Conservation (phyloP, 768 basidiomycete genomes). For the Lactarius quietus region DNA sequence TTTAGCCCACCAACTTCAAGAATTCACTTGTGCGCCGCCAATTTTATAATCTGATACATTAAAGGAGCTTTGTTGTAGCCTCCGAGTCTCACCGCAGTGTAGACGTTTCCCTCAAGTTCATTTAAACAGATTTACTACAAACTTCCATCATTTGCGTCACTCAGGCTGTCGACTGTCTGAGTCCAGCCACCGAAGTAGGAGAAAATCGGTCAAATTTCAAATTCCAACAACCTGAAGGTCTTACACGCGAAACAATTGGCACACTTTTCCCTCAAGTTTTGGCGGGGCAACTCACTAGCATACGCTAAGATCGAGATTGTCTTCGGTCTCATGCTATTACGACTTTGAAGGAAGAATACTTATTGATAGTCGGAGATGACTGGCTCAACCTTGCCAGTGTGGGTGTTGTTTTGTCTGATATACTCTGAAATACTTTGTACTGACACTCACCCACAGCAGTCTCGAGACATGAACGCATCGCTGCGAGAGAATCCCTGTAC, state of each 20-base stretch:
- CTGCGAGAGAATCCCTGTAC: constrained; percentile 20
- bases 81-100: neutral
- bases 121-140: neutral
- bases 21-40: neutral
- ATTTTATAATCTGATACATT: neutral
- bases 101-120: neutral
- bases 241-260: neutral
- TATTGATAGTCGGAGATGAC: constrained; percentile 8
- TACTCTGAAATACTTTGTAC: neutral
- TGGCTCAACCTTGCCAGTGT: neutral
- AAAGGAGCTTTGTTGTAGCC: neutral
- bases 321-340: constrained; percentile 5
- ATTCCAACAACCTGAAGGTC: too few relatives aligned
- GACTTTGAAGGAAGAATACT: constrained; percentile 10
- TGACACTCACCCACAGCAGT: neutral
- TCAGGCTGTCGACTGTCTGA: neutral
- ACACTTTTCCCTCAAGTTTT: constrained; percentile 8
- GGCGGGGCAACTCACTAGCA: constrained; percentile 15
- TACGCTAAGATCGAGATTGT: constrained; percentile 16
- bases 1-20: neutral
- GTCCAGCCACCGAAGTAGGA: neutral
- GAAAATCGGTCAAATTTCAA: too few relatives aligned
- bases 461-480: constrained; percentile 20
- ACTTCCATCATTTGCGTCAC: neutral
- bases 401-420: neutral